phyloP scores from a whole-genome alignment of 768 basidiomycete genomes.

The Tylopilus intermedius region DNA sequence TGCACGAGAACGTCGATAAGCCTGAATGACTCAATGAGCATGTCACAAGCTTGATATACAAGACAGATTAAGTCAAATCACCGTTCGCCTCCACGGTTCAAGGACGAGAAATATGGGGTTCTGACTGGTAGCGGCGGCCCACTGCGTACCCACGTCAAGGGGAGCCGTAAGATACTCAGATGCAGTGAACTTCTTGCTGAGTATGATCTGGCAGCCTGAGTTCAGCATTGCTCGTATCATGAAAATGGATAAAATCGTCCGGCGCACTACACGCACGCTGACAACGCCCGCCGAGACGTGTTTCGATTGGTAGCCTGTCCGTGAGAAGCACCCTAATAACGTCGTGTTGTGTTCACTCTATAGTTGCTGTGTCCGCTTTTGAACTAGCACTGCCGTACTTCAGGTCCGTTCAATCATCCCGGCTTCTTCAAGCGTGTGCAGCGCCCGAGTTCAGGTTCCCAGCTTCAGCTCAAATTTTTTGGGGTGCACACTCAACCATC shows the following conservation, averaged over 20 bases:
- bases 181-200: conserved; percentile 1
- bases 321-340: conserved; percentile 14
- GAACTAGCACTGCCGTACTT: not conserved
- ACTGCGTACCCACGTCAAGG: conserved; percentile 6
- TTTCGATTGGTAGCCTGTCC: not conserved
- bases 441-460: conserved; percentile 7
- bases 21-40: not conserved
- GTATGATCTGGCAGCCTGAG: conserved; percentile 1
- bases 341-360: too few relatives aligned
- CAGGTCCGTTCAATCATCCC: not conserved
- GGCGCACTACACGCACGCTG: not conserved
- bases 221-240: not conserved
- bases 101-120: not conserved
- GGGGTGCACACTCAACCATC: conserved; percentile 1
- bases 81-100: not conserved
- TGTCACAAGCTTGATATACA: not conserved
- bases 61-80: not conserved
- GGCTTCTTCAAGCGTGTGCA: not conserved
- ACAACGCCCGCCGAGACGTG: not conserved
- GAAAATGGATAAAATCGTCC: conserved; percentile 1
- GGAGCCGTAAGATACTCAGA: not conserved
- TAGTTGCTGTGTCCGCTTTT: too few relatives aligned
- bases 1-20: not conserved
- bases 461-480: conserved; percentile 13
- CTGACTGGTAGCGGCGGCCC: not conserved